phyloP scores from a whole-genome alignment of 2,329 filamentous ascomycete species.

The Trichoderma pleuroti region DNA sequence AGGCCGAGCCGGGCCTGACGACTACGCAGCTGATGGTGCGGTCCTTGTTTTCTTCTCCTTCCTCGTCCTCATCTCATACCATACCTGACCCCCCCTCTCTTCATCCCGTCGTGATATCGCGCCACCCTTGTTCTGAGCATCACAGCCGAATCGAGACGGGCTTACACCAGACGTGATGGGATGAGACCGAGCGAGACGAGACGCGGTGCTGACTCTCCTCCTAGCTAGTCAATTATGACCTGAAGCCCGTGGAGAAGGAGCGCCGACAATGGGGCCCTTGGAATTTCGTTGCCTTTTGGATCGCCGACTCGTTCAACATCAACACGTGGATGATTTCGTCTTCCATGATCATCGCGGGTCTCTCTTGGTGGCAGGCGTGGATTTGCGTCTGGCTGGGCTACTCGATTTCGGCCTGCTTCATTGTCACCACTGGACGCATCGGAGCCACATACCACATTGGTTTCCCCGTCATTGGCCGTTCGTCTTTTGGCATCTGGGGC shows the following conservation, averaged over 20 bases:
- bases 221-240: slow-evolving; percentile 75
- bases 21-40: slow-evolving; percentile 73
- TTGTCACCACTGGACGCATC: slow-evolving; percentile 75
- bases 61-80: slow-evolving; percentile 1
- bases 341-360: slow-evolving; percentile 70
- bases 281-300: slow-evolving; percentile 88
- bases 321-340: slow-evolving; percentile 95
- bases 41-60: not conserved
- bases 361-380: slow-evolving; percentile 92
- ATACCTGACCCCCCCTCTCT: not conserved
- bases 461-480: slow-evolving; percentile 75
- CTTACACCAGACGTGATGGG: not conserved
- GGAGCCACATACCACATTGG: slow-evolving; percentile 85
- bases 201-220: slow-evolving; percentile 9
- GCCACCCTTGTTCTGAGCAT: not conserved
- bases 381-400: slow-evolving; percentile 88
- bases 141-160: not conserved
- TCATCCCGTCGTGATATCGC: not conserved
- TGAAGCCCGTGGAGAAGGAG: slow-evolving; percentile 75
- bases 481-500: slow-evolving; percentile 87
- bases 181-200: slow-evolving; percentile 4
- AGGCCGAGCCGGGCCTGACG: slow-evolving; percentile 69
- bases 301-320: slow-evolving; percentile 82
- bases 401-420: slow-evolving; percentile 69
- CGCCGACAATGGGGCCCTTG: slow-evolving; percentile 79